phyloP scores from a whole-genome alignment of 2,329 filamentous ascomycete species.

The Calonectria crousiana region DNA sequence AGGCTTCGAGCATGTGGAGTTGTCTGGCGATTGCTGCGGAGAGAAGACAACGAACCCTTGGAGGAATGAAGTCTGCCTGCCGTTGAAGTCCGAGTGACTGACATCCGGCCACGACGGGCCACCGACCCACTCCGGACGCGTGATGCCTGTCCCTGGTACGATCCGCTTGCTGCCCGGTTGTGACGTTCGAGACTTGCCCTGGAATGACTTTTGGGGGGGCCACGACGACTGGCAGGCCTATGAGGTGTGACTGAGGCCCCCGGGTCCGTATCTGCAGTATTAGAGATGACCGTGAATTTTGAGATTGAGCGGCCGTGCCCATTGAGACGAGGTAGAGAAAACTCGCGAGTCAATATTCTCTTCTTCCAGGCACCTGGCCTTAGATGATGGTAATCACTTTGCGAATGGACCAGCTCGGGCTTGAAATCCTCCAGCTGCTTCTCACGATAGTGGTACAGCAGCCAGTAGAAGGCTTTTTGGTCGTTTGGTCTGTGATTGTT shows the following conservation, averaged over 20 bases:
- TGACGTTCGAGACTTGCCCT: slow-evolving; percentile 77
- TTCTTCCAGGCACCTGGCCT: slow-evolving; percentile 69
- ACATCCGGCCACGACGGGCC: slow-evolving; percentile 45
- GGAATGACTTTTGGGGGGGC: slow-evolving; percentile 68
- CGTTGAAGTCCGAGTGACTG: slow-evolving; percentile 45
- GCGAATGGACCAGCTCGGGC: slow-evolving; percentile 82
- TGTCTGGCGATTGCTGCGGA: slow-evolving; percentile 60
- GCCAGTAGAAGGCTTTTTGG: slow-evolving; percentile 92
- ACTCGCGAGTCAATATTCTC: slow-evolving; percentile 72
- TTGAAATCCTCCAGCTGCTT: slow-evolving; percentile 90
- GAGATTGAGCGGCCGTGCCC: slow-evolving; percentile 68
- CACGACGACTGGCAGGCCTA: slow-evolving; percentile 71
- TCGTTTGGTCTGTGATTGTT: slow-evolving; percentile 77
- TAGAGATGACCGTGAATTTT: slow-evolving; percentile 75
- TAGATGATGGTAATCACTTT: slow-evolving; percentile 91
- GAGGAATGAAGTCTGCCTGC: slow-evolving; percentile 49
- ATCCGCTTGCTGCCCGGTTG: slow-evolving; percentile 45
- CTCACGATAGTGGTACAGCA: slow-evolving; percentile 85
- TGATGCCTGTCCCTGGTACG: slow-evolving; percentile 42
- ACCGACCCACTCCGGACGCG: slow-evolving; percentile 53
- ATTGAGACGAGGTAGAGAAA: slow-evolving; percentile 59
- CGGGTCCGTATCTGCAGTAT: slow-evolving; percentile 64
- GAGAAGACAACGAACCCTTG: slow-evolving; percentile 61
- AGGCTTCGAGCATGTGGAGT: slow-evolving; percentile 56
- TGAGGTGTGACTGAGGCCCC: slow-evolving; percentile 86